phyloP scores from a whole-genome alignment of 495 filamentous ascomycete genomes.

The Xylaria palmicola region DNA sequence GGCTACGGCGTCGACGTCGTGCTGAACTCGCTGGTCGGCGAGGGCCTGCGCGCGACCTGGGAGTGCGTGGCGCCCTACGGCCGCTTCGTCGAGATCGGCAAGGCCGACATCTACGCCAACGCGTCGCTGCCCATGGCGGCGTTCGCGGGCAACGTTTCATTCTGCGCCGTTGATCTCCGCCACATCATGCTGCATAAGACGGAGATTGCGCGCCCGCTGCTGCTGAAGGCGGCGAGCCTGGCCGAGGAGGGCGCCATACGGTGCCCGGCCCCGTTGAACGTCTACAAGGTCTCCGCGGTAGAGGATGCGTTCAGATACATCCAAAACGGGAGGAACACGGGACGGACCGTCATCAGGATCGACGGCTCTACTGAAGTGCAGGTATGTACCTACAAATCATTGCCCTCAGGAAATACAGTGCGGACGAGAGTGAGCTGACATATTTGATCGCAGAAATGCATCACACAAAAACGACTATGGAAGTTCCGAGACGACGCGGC shows the following conservation, averaged over 20 bases:
- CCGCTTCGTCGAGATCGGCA: conserved; percentile 48
- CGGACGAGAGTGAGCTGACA: background rate
- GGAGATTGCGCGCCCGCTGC: conserved; percentile 6
- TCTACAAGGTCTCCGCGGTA: conserved; percentile 39
- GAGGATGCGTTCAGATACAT: conserved; percentile 51
- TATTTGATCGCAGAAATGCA: background rate
- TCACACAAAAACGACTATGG: conserved; percentile 14
- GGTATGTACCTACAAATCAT: conserved; percentile 17
- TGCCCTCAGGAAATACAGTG: conserved; percentile 21
- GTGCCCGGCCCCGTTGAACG: conserved; percentile 32
- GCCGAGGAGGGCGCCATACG: conserved; percentile 15
- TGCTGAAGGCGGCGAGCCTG: conserved; percentile 21
- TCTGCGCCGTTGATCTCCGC: conserved; percentile 36
- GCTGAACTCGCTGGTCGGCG: conserved; percentile 49
- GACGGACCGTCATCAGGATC: conserved; percentile 49
- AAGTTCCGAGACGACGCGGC: conserved; percentile 35
- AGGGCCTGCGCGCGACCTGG: conserved; percentile 43
- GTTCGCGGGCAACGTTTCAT: conserved; percentile 41
- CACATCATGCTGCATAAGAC: conserved; percentile 18
- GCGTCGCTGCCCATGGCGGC: conserved; percentile 28
- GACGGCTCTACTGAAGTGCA: conserved; percentile 14
- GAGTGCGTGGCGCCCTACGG: conserved; percentile 50
- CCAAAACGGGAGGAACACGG: conserved; percentile 48
- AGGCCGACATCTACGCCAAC: conserved; percentile 28
- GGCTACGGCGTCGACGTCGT: conserved; percentile 54